A percentile compares a stretch with the other conserved stretches of the same genome.
phyloP scores from a whole-genome alignment of 352 stramenopile species.

The Pythium utonaiense region DNA sequence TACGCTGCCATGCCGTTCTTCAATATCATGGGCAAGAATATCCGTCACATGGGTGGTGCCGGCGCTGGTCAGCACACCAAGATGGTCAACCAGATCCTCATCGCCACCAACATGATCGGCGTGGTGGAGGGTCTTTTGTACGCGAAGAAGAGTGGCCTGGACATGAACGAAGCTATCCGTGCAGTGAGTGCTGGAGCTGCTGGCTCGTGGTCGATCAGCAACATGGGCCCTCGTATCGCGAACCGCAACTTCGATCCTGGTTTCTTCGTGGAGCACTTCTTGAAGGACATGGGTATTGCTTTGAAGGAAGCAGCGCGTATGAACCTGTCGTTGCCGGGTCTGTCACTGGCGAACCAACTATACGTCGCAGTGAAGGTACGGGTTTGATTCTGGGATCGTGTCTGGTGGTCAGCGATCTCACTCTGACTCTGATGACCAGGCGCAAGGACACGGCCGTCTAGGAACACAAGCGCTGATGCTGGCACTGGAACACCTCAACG shows the following conservation, averaged over 20 bases:
- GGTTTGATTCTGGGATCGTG: background rate
- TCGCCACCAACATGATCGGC: conserved; percentile 87
- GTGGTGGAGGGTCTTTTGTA: conserved; percentile 88
- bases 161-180: conserved; percentile 86
- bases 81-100: conserved; percentile 92
- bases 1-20: conserved; percentile 84
- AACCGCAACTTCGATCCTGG: conserved; percentile 88
- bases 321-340: conserved; percentile 79
- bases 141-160: conserved; percentile 81
- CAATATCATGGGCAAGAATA: conserved; percentile 87
- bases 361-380: conserved; percentile 80
- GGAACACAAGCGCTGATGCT: conserved; percentile 87
- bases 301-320: conserved; percentile 84
- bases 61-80: conserved; percentile 88
- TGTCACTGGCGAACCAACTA: conserved; percentile 83
- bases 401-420: background rate
- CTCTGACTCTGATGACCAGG: conserved; percentile 28
- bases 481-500: conserved; percentile 85
- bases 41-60: conserved; percentile 83
- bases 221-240: conserved; percentile 85
- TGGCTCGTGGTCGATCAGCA: conserved; percentile 88
- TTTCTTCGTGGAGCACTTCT: conserved; percentile 91
- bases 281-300: conserved; percentile 91
- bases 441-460: conserved; percentile 71
- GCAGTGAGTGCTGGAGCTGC: conserved; percentile 83